phyloP scores from a whole-genome alignment of 2,329 filamentous ascomycete species.

The Penicillium sclerotigenum region DNA sequence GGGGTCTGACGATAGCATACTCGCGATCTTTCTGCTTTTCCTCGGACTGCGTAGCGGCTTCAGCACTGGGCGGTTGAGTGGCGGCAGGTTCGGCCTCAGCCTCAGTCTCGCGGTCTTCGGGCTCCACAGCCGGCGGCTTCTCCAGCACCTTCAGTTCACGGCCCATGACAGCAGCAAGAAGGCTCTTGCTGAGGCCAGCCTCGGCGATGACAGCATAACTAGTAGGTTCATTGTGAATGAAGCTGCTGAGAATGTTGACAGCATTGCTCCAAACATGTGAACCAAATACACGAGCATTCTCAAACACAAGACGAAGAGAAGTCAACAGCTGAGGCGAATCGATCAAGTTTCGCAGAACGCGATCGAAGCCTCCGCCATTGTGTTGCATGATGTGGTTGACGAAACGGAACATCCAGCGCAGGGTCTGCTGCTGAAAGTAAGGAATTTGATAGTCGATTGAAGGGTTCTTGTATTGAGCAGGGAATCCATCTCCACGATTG shows the following conservation, averaged over 20 bases:
- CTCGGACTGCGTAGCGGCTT: slow-evolving; percentile 20
- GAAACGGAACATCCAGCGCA: slow-evolving; percentile 93
- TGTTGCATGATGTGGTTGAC: slow-evolving; percentile 91
- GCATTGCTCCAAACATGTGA: slow-evolving; percentile 95
- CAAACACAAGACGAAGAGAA: slow-evolving; percentile 76
- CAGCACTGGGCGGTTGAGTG: slow-evolving; percentile 41
- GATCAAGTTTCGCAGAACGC: slow-evolving; percentile 85
- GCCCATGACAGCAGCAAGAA: slow-evolving; percentile 74
- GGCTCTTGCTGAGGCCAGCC: slow-evolving; percentile 80
- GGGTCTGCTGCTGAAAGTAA: slow-evolving; percentile 86
- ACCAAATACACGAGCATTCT: slow-evolving; percentile 75
- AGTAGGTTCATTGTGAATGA: slow-evolving; percentile 98
- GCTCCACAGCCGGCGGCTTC: slow-evolving; percentile 27
- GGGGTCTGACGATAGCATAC: slow-evolving; percentile 32
- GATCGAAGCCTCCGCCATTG: slow-evolving; percentile 79
- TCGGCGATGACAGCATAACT: slow-evolving; percentile 96
- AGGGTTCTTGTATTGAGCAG: slow-evolving; percentile 68
- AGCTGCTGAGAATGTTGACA: slow-evolving; percentile 86
- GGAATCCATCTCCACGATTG: slow-evolving; percentile 69
- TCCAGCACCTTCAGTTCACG: slow-evolving; percentile 38
- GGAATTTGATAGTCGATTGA: slow-evolving; percentile 91
- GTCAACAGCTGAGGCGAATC: slow-evolving; percentile 83
- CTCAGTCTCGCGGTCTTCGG: slow-evolving; percentile 21
- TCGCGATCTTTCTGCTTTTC: slow-evolving; percentile 26
- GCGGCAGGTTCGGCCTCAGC: slow-evolving; percentile 33